Evolutionary conservation across 306 rosid species (phyloP), one percentile per base, ranked within the genome.

Genomic region (Trichosanthes cucumerina): DNA sequence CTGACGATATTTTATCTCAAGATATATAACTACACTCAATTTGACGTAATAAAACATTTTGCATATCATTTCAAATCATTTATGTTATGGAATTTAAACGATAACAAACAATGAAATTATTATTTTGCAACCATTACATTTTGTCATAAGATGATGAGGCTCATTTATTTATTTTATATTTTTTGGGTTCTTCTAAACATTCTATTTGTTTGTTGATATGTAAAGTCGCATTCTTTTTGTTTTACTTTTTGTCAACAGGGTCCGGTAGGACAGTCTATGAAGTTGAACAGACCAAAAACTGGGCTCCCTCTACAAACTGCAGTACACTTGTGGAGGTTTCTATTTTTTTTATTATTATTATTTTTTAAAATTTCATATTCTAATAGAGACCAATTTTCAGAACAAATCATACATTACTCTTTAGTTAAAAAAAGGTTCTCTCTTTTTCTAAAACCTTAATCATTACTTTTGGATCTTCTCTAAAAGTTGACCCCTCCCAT

Each of bases 291-390:
- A 86, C 89, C 84, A 91, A 92, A 83, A 89, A 88, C 88, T 89
- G 97, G 97, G 81, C 84, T 82, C 87, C 91, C 89, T 85, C 92
- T 76, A 81, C 88, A 78, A 91, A 87, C 88, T 88, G 89, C 91
- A 85, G 87, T 82, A 81, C 87, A 71, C 90, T 85, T 80, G 74
- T 88, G 85, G 88, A 91, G 98, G 97, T 93, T 86, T 71, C 80
- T 52, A 72, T 75, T 80, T 68, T 77, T 75, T 69, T 62, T 76
- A 78, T 43, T n/a, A 31, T 53, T 63, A 15, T 39, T 39, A 0
- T 39, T 9, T 39, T 39, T 39, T 39, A 39, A 39, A 39, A 39
- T 0, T 39, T 28, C 33, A 28, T 28, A 28, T 28, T 44, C 10
- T 44, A 44, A 44, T 9, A 47, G 16, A 49, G 28, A 38, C 18